phyloP scores from a whole-genome alignment of 345 rosid genomes.

The Stellera chamaejasme region DNA sequence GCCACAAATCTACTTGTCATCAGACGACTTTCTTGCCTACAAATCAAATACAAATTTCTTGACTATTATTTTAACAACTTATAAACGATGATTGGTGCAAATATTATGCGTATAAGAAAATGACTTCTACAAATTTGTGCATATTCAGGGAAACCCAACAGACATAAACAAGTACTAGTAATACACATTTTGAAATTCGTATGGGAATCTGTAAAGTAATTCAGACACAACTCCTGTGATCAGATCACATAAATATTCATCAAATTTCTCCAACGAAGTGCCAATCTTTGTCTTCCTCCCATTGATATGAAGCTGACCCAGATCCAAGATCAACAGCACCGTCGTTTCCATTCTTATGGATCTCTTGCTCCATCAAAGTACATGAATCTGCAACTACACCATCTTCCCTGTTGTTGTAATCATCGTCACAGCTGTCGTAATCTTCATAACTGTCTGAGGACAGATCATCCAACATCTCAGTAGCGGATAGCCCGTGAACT shows the following conservation, averaged over 20 bases:
- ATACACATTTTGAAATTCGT: too few species aligned
- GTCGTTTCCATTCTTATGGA: not conserved
- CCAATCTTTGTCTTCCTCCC: conserved; percentile 54
- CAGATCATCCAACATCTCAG: conserved; percentile 36
- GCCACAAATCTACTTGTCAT: too few species aligned
- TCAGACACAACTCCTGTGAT: too few species aligned
- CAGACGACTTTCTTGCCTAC: too few species aligned
- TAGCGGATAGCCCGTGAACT: conserved; percentile 39
- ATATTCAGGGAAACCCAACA: too few species aligned
- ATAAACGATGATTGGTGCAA: too few species aligned
- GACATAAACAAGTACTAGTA: too few species aligned
- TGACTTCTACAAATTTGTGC: too few species aligned
- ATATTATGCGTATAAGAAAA: too few species aligned
- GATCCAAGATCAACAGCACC: conserved; percentile 20
- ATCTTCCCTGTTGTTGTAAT: not conserved
- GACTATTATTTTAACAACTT: too few species aligned
- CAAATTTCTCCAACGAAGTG: conserved; percentile 35
- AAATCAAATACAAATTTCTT: too few species aligned
- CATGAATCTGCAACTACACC: conserved; percentile 1
- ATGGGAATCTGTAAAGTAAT: too few species aligned
- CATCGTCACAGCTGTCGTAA: conserved; percentile 11
- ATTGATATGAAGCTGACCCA: conserved; percentile 25
- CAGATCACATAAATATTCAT: not conserved
- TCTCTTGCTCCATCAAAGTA: not conserved
- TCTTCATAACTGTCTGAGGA: conserved; percentile 15